A percentile compares a stretch with the other conserved stretches of the same genome.
These are phyloP conservation scores for Entomortierella beljakovae DNA, from an alignment of 192 early-diverging fungal genomes.

Conservation along the genomic window DNA sequence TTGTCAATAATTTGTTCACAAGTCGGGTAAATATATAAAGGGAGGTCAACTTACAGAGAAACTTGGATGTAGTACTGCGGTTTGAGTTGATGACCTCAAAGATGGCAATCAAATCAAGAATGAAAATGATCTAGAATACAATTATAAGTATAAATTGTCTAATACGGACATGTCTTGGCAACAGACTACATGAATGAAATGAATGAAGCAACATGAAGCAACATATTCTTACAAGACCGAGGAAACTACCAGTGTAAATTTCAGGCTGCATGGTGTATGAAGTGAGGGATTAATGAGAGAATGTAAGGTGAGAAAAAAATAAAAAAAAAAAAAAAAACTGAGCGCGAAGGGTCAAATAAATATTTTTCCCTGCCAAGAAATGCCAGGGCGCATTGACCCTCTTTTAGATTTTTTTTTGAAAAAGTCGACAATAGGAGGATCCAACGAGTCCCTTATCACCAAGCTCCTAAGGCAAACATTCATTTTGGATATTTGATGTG, in stretches of 20 bases:
- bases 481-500: background rate
- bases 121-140: constrained; percentile 48
- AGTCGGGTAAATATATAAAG: too few species aligned
- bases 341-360: background rate
- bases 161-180: background rate
- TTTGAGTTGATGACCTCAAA: constrained; percentile 67
- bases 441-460: background rate
- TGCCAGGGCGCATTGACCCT: too few species aligned
- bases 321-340: background rate
- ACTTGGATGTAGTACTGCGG: constrained; percentile 59
- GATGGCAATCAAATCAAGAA: constrained; percentile 70
- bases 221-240: constrained; percentile 45
- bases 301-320: background rate
- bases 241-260: constrained; percentile 35
- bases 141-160: background rate
- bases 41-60: constrained; percentile 48
- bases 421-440: too few species aligned
- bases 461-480: background rate
- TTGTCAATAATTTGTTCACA: background rate
- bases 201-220: background rate
- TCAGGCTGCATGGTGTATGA: constrained; percentile 35
- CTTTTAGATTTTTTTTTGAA: too few species aligned
- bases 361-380: too few species aligned
- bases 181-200: background rate
- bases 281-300: constrained; percentile 3